These are phyloP conservation scores for Avena sativa DNA, from an alignment of 176 grass and related monocot genomes.

Conservation along the genomic window DNA sequence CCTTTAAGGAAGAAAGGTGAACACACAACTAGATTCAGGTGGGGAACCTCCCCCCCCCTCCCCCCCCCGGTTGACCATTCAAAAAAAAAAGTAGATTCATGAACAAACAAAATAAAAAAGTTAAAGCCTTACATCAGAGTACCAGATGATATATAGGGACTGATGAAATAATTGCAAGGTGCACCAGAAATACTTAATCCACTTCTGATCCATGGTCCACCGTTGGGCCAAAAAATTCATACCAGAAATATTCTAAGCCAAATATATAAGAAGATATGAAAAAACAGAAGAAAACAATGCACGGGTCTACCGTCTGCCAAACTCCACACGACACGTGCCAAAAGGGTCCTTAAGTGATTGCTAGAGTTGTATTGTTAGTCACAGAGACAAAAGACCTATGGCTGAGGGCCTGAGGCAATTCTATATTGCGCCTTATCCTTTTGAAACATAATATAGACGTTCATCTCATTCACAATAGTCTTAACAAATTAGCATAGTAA, in stretches of 20 bases:
- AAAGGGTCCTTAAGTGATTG: constrained; percentile 11
- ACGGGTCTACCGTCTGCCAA: constrained; percentile 26
- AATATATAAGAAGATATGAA: not conserved
- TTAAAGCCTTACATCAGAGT: constrained; percentile 11
- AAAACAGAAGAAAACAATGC: constrained; percentile 15
- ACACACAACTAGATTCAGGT: constrained; percentile 11
- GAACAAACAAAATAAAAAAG: constrained; percentile 19
- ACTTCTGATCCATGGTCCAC: constrained; percentile 2
- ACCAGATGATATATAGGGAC: constrained; percentile 29
- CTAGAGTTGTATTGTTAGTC: constrained; percentile 8
- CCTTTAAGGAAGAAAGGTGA: constrained; percentile 15
- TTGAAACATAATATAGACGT: not conserved
- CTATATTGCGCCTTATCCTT: constrained; percentile 18
- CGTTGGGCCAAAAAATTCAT: not conserved
- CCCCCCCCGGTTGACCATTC: too few relatives aligned
- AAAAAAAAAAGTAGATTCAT: too few relatives aligned
- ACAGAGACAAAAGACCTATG: not conserved
- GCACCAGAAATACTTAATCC: constrained; percentile 32
- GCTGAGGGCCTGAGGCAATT: not conserved
- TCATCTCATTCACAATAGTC: constrained; percentile 25
- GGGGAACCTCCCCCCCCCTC: too few relatives aligned
- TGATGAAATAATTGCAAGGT: constrained; percentile 23
- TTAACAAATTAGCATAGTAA: constrained; percentile 29
- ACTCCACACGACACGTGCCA: constrained; percentile 26
- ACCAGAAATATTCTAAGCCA: constrained; percentile 4